phyloP scores from a whole-genome alignment of 1,284 basidiomycete genomes.

The Sporisorium scitamineum region DNA sequence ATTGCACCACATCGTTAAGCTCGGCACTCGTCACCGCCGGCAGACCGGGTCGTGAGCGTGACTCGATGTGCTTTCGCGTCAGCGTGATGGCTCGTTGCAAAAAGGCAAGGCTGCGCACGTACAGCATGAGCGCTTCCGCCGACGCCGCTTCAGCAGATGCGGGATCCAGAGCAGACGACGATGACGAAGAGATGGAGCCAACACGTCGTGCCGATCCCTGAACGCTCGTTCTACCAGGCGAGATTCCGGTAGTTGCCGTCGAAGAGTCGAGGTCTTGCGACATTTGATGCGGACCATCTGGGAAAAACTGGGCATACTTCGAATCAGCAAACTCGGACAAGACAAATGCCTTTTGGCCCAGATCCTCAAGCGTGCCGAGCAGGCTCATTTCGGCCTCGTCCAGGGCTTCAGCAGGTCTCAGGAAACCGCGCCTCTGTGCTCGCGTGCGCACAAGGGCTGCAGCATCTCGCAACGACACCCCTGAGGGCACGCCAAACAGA shows the following conservation, averaged over 20 bases:
- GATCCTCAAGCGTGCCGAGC: constrained; percentile 81
- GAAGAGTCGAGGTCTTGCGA: constrained; percentile 38
- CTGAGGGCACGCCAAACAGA: constrained; percentile 79
- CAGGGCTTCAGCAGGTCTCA: constrained; percentile 37
- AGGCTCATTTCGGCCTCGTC: constrained; percentile 77
- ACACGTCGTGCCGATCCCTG: constrained; percentile 26
- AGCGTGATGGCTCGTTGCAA: constrained; percentile 84
- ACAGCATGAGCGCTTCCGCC: constrained; percentile 86
- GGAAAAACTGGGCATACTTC: constrained; percentile 81
- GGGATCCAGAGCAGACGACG: constrained; percentile 41
- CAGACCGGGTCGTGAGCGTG: constrained; percentile 51
- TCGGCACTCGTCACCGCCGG: constrained; percentile 70
- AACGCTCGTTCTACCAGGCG: constrained; percentile 29
- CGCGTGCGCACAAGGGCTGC: constrained; percentile 63
- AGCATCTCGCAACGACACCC: constrained; percentile 62
- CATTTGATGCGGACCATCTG: constrained; percentile 71
- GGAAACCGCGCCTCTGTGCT: constrained; percentile 55
- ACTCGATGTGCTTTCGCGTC: constrained; percentile 70
- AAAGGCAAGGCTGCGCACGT: constrained; percentile 92
- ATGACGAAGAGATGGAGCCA: constrained; percentile 42
- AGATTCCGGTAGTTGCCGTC: constrained; percentile 27
- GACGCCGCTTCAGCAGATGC: constrained; percentile 67
- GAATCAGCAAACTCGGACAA: constrained; percentile 92
- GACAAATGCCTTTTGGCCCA: constrained; percentile 94
- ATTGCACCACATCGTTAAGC: constrained; percentile 74